Conservation (phyloP, 768 basidiomycete species). For the Calvatia gigantea region DNA sequence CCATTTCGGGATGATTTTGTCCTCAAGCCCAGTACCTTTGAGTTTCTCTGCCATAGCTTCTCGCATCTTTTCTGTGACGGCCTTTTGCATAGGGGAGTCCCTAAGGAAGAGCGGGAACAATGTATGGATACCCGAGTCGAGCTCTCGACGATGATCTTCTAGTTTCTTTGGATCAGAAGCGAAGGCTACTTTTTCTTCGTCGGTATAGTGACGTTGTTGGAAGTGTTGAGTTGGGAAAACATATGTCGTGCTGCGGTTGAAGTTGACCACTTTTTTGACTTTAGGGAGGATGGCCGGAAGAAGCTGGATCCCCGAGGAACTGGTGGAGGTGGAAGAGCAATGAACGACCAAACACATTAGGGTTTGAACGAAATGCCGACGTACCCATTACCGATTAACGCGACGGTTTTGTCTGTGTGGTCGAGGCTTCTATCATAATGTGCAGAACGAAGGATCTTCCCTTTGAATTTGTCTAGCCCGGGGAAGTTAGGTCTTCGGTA, state of each 20-base stretch:
- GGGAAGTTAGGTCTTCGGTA: too few species aligned
- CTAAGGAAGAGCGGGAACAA: slow-evolving; percentile 22
- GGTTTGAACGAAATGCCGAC: neutral
- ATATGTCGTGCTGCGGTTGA: slow-evolving; percentile 27
- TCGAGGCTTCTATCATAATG: too few species aligned
- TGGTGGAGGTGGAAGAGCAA: neutral
- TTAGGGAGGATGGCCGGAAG: slow-evolving; percentile 26
- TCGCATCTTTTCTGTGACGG: slow-evolving; percentile 18
- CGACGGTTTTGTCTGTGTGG: too few species aligned
- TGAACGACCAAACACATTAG: neutral
- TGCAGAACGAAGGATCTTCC: too few species aligned
- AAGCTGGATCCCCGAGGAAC: slow-evolving; percentile 27
- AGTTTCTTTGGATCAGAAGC: slow-evolving; percentile 31
- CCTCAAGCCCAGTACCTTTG: slow-evolving; percentile 35
- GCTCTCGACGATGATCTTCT: slow-evolving; percentile 32
- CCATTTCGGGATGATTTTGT: slow-evolving; percentile 28
- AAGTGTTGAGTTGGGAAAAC: slow-evolving; percentile 19
- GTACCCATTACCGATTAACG: slow-evolving; percentile 31
- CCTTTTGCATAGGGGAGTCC: slow-evolving; percentile 27
- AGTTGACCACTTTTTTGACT: slow-evolving; percentile 29
- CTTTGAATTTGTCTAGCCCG: too few species aligned
- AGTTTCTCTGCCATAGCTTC: slow-evolving; percentile 38
- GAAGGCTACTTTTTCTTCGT: slow-evolving; percentile 36
- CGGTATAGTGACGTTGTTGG: slow-evolving; percentile 24
- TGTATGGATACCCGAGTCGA: slow-evolving; percentile 33